Evolutionary conservation across 1,284 basidiomycete genomes (phyloP), one percentile per base, ranked within the genome.

Genomic region (Violaceomyces palustris): DNA sequence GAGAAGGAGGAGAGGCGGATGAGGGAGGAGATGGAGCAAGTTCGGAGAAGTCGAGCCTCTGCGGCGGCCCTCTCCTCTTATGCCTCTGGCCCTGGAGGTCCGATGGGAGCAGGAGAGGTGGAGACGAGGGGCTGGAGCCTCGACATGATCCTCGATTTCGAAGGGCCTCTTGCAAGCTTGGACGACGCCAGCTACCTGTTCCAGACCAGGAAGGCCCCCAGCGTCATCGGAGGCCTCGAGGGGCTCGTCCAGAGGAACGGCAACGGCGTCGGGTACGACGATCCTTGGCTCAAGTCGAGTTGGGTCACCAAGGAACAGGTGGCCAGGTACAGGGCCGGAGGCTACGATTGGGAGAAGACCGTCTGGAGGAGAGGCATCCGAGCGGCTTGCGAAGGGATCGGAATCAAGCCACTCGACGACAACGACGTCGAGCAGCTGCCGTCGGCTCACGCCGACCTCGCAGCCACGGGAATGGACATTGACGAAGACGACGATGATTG

Each of bases 91-190:
- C 17, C 32, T 14, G 42, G 42, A 40, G 32, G 34, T 17, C n/a
- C n/a, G n/a, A n/a, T n/a, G n/a, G n/a, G n/a, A n/a, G n/a, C n/a
- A n/a, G 40, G 41, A 22, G 42, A 46, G 24, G 19, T 25, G 8
- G 49, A 50, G 14, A 43, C 48, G 27, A 27, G 50, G 27, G 40
- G 44, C 3, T 67, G 50, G 50, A 48, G 30, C n/a, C n/a, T 59
- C 14, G 61, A 64, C 24, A 67, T 61, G 55, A 18, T 66, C 17
- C 47, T 50, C 15, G 65, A 69, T 49, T 72, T 64, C 39, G 48
- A 45, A 23, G 70, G 68, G 0, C 59, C 70, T 3, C 33, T 71
- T 34, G 68, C 70, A 4, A 51, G 50, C 14, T 30, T 69, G 11
- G 54, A 64, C 27, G 67, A 69, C 23, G 64, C 58, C 7, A 33